Evolutionary conservation across 331 rosid genomes (phyloP).

Genomic region (Erythrophleum ivorense): DNA sequence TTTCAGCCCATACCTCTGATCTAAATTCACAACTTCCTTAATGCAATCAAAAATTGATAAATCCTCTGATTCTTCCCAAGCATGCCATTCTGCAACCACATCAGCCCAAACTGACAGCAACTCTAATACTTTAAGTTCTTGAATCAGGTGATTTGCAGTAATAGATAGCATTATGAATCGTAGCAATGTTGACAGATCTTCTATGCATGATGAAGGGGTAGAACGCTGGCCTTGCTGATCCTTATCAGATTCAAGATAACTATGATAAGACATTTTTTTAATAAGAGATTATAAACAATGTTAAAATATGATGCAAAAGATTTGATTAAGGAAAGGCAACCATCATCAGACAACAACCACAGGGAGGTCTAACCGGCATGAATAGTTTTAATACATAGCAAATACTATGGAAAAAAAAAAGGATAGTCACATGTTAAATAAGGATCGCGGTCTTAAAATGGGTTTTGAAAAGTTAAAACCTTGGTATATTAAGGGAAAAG

Average conservation of each 20-base stretch:
- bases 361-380: conserved; percentile 32
- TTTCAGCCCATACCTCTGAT: conserved; percentile 52
- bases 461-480: neutral
- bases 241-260: conserved; percentile 46
- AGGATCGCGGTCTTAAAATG: neutral
- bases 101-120: conserved; percentile 79
- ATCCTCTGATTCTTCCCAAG: conserved; percentile 94
- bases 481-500: neutral
- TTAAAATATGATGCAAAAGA: conserved; percentile 8
- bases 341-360: conserved; percentile 18
- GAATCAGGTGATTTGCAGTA: conserved; percentile 57
- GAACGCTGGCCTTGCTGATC: conserved; percentile 52
- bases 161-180: conserved; percentile 63
- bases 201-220: conserved; percentile 67
- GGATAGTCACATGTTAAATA: neutral
- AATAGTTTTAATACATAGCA: conserved; percentile 18
- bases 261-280: neutral
- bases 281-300: conserved; percentile 1
- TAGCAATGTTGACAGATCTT: conserved; percentile 75
- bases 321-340: conserved; percentile 1
- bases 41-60: conserved; percentile 79
- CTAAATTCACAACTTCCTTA: conserved; percentile 69
- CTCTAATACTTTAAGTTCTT: conserved; percentile 76
- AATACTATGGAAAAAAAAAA: neutral
- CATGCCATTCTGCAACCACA: conserved; percentile 83